Evolutionary conservation across 140 eudicot genomes (phyloP).

Genomic region (Cichorium intybus): DNA sequence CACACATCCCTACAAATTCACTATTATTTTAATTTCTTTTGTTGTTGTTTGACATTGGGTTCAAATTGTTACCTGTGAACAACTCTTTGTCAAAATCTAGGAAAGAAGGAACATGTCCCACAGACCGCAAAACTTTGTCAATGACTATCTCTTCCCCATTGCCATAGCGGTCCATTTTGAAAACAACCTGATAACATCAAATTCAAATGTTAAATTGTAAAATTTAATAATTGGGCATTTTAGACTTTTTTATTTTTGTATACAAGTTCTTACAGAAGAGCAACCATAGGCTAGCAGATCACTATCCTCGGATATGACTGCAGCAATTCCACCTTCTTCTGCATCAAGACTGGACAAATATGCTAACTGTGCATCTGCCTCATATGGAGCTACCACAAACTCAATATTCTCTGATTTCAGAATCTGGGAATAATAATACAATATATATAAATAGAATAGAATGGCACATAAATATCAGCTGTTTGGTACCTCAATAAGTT

Average conservation of each 20-base stretch:
- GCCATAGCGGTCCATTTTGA: conserved; percentile 84
- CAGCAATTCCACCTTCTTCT: conserved; percentile 62
- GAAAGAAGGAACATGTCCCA: conserved; percentile 55
- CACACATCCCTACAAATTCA: conserved; percentile 71
- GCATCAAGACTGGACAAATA: conserved; percentile 60
- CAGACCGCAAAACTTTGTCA: conserved; percentile 43
- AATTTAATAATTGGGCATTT: neutral
- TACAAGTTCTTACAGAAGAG: conserved; percentile 64
- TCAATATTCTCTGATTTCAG: conserved; percentile 66
- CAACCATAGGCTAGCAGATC: conserved; percentile 85
- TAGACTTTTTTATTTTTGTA: neutral
- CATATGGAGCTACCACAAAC: conserved; percentile 88
- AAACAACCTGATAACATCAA: conserved; percentile 45
- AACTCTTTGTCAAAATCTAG: conserved; percentile 44
- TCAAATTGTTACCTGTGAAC: conserved; percentile 59
- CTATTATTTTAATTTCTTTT: neutral
- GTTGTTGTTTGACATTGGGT: neutral
- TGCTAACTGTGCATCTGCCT: conserved; percentile 92
- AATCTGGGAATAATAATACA: conserved; percentile 33
- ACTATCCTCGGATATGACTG: conserved; percentile 87
- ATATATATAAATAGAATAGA: neutral
- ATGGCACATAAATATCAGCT: neutral
- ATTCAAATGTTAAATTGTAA: conserved; percentile 6
- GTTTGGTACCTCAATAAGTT: conserved; percentile 64
- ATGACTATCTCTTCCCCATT: conserved; percentile 74